phyloP scores from a whole-genome alignment of 2,329 filamentous ascomycete species.

The Bimuria novae-zelandiae region DNA sequence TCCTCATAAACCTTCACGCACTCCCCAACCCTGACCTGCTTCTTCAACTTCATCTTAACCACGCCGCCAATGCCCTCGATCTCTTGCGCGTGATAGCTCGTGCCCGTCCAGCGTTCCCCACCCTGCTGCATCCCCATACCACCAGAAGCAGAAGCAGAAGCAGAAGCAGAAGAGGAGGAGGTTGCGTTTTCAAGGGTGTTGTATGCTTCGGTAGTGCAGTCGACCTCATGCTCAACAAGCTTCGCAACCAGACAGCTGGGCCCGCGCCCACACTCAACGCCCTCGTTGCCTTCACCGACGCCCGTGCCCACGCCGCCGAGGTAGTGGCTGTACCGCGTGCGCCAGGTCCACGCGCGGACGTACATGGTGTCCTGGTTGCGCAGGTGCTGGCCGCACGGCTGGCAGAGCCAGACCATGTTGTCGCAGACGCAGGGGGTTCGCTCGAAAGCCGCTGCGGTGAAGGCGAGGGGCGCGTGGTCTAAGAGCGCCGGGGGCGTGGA shows the following conservation, averaged over 20 bases:
- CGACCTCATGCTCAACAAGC: slow-evolving; percentile 80
- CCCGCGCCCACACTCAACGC: slow-evolving; percentile 84
- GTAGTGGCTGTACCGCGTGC: slow-evolving; percentile 77
- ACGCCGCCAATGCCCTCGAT: slow-evolving; percentile 88
- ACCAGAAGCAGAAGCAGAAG: slow-evolving; percentile 21
- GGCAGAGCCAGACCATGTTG: slow-evolving; percentile 79
- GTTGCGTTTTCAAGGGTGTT: slow-evolving; percentile 55
- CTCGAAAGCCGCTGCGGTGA: slow-evolving; percentile 55
- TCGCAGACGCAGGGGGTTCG: slow-evolving; percentile 63
- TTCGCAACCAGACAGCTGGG: slow-evolving; percentile 74
- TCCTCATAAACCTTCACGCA: slow-evolving; percentile 84
- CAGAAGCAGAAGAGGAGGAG: slow-evolving; percentile 11
- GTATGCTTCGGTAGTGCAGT: slow-evolving; percentile 75
- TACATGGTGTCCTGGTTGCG: slow-evolving; percentile 63
- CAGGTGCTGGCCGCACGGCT: slow-evolving; percentile 77
- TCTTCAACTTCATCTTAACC: slow-evolving; percentile 86
- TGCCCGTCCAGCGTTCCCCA: slow-evolving; percentile 60
- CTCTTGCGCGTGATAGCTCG: slow-evolving; percentile 84
- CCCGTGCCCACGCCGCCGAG: slow-evolving; percentile 83
- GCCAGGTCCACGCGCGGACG: slow-evolving; percentile 81
- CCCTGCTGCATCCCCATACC: too few species aligned
- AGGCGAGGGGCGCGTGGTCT: slow-evolving; percentile 35
- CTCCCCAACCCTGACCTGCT: slow-evolving; percentile 78
- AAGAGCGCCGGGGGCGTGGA: slow-evolving; percentile 22
- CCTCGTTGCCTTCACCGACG: slow-evolving; percentile 84